Percentiles rank a stretch among this genome's conserved stretches.
phyloP scores from a whole-genome alignment of 345 rosid genomes.

The Hypericum androsaemum region DNA sequence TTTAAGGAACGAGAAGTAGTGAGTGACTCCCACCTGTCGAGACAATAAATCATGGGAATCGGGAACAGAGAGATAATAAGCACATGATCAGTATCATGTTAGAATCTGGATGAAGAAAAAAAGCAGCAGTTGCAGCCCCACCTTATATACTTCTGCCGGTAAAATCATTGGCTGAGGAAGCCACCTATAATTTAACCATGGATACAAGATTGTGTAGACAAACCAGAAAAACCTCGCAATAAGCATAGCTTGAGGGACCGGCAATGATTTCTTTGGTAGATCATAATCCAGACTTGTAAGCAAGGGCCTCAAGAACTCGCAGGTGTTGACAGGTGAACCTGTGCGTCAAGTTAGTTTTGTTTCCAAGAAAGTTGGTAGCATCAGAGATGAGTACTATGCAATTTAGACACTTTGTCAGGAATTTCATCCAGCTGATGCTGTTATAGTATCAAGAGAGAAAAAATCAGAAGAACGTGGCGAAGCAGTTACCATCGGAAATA shows the following conservation, averaged over 20 bases:
- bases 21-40: constrained; percentile 80
- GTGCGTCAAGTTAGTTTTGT: no score
- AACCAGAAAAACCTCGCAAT: constrained; percentile 48
- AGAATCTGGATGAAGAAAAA: neutral
- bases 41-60: neutral
- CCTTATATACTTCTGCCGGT: constrained; percentile 95
- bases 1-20: constrained; percentile 78
- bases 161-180: constrained; percentile 78
- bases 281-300: constrained; percentile 64
- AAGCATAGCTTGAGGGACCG: constrained; percentile 47
- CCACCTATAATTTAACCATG: constrained; percentile 75
- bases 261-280: constrained; percentile 44
- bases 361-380: constrained; percentile 2
- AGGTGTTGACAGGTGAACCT: constrained; percentile 80
- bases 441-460: neutral
- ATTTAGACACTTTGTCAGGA: no score
- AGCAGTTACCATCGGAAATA: constrained; percentile 75
- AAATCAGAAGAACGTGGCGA: neutral
- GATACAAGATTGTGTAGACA: constrained; percentile 59
- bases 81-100: neutral
- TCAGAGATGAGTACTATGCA: no score
- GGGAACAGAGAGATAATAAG: neutral
- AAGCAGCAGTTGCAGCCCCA: constrained; percentile 14
- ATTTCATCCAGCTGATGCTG: no score
- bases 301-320: constrained; percentile 67